phyloP scores from a whole-genome alignment of 257 asterid species.

The Ophiorrhiza pumila region DNA sequence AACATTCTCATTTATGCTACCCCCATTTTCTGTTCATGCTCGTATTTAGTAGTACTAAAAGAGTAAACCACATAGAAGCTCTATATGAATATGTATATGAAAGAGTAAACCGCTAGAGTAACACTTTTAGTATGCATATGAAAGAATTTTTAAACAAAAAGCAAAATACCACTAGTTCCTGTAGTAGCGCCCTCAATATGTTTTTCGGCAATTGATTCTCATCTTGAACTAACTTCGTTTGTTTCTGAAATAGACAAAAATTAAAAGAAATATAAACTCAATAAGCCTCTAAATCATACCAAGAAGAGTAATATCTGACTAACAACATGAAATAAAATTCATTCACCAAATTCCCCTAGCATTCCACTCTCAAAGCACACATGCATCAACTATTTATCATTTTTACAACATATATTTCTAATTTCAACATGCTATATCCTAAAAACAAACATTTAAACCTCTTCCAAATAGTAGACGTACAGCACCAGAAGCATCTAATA shows the following conservation, averaged over 20 bases:
- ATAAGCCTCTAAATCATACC: background rate
- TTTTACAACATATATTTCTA: too few relatives aligned
- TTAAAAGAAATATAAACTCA: background rate
- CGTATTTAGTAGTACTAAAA: too few relatives aligned
- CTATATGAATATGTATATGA: too few relatives aligned
- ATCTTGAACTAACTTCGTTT: conserved; percentile 85
- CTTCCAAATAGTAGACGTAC: background rate
- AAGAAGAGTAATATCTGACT: too few relatives aligned
- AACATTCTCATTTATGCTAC: too few relatives aligned
- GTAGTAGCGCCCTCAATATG: conserved; percentile 79
- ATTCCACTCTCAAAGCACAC: background rate
- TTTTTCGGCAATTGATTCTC: conserved; percentile 94
- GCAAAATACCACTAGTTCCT: conserved; percentile 79
- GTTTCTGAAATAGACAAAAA: conserved; percentile 50
- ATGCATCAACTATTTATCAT: background rate
- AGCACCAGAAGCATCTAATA: background rate
- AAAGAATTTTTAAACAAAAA: background rate
- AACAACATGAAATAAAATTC: too few relatives aligned
- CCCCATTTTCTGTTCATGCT: too few relatives aligned
- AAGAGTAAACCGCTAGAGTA: too few relatives aligned
- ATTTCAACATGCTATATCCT: background rate
- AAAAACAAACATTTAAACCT: background rate
- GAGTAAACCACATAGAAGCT: background rate
- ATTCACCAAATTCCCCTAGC: background rate
- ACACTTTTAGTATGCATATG: background rate